Base-by-base conservation (phyloP, 805 yeast species). In the Yarrowia divulgata region DNA sequence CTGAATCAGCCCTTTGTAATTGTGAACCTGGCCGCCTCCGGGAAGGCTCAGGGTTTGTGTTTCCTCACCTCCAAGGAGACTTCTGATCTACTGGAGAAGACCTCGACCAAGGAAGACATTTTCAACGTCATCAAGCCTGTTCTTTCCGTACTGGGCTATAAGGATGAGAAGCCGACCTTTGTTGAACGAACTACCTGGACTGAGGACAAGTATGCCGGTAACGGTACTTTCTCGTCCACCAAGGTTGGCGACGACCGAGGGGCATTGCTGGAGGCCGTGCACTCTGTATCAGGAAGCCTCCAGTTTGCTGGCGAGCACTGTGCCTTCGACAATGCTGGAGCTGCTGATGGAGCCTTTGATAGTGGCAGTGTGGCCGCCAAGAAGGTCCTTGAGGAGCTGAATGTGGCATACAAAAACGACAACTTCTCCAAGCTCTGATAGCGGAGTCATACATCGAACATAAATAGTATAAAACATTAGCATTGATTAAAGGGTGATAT, bases 301-400 rank as follows among this genome's bases (percentile, higher is more conserved):
- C 74, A 72, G 73, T 73, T 76, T 68, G 79, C 79, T 2, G 78
- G 78, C 37, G 79, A 76, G 71, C 78, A 76, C 69, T 71, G 73
- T 32, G 66, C 73, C 9, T 34, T 63, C 29, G 60, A 57, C 34
- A 73, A 72, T 13, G 72, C 71, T 42, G 74, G 74, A 8, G 72
- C 73, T 45, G 74, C 72, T 40, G 73, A 72, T 23, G 74, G 74
- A 40, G 74, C 74, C 29, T 72, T 70, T 52, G 70, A 69, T 16
- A 60, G 71, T 55, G 74, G 74, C 42, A 73, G 72, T 46, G 69
- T 57, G 19, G 71, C 74, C 46, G 74, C 74, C 34, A 70, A 68
- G 69, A 72, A 72, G 67, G 39, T 73, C 19, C 66, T 73, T 14
- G 67, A 63, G 23, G 63, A 40, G 48, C 63, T 57, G 37, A 57